Conservation (phyloP, 345 rosid genomes). For the Lepidium sativum region DNA sequence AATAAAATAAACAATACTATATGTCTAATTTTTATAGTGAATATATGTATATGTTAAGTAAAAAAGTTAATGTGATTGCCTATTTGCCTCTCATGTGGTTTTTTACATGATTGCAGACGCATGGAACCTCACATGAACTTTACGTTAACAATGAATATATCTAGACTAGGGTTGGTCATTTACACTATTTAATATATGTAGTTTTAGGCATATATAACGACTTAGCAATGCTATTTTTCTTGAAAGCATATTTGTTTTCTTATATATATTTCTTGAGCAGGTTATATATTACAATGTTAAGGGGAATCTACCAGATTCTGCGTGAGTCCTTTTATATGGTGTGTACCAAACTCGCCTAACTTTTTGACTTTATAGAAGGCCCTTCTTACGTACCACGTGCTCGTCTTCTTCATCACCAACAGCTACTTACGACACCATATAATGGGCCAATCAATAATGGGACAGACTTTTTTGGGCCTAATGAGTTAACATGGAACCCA, state of each 20-base stretch:
- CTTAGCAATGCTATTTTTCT: neutral
- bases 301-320: neutral
- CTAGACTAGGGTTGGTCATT: neutral
- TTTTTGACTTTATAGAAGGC: constrained; percentile 7
- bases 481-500: neutral
- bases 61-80: too few relatives aligned
- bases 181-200: neutral
- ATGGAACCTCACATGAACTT: neutral
- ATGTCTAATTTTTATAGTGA: too few relatives aligned
- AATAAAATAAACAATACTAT: too few relatives aligned
- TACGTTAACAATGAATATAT: neutral
- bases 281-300: neutral
- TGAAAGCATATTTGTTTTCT: neutral
- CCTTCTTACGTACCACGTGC: neutral
- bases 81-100: too few relatives aligned
- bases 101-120: too few relatives aligned
- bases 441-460: neutral
- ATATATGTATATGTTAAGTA: too few relatives aligned
- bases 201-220: neutral
- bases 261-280: too few relatives aligned
- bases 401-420: neutral
- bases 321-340: neutral
- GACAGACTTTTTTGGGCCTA: neutral
- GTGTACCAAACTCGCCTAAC: constrained; percentile 12
- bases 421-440: neutral